Evolutionary conservation across 1,284 basidiomycete species (phyloP).

Genomic region (Moniliophthora roreri): DNA sequence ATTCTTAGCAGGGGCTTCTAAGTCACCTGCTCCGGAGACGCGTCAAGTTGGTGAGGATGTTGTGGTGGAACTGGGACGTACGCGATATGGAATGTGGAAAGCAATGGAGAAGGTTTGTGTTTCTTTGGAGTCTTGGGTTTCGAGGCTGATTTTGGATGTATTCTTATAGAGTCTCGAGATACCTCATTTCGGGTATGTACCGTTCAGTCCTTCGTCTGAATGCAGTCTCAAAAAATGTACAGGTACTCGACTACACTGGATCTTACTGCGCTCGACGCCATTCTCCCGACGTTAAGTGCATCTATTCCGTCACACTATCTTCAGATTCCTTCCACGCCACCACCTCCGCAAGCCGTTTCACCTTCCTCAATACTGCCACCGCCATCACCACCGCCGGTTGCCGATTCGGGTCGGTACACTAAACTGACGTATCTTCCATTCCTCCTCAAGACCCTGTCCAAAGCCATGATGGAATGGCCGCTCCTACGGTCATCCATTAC

Average conservation of each 20-base stretch:
- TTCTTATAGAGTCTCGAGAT: conserved; percentile 68
- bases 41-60: conserved; percentile 37
- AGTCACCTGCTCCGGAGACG: conserved; percentile 3
- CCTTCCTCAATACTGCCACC: conserved; percentile 41
- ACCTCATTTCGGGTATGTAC: conserved; percentile 71
- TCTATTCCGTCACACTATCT: conserved; percentile 70
- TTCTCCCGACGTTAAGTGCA: conserved; percentile 70
- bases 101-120: conserved; percentile 73
- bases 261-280: conserved; percentile 72
- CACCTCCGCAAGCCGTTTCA: conserved; percentile 35
- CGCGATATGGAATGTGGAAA: conserved; percentile 84
- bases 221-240: conserved; percentile 4
- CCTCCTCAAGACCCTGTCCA: conserved; percentile 82
- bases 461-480: conserved; percentile 83
- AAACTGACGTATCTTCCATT: conserved; percentile 84
- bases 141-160: conserved; percentile 9
- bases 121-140: neutral
- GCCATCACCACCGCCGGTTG: conserved; percentile 31
- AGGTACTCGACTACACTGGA: conserved; percentile 84
- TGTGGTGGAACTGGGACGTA: conserved; percentile 74
- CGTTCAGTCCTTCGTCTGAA: neutral
- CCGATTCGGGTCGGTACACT: conserved; percentile 51
- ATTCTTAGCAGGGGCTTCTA: conserved; percentile 41
- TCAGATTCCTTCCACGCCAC: conserved; percentile 34
- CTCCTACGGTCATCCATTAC: conserved; percentile 76